Percentiles rank a stretch among this genome's conserved stretches.
Evolutionary conservation across 2,329 filamentous ascomycete species (phyloP).

Genomic region (Arthrobotrys conoides): DNA sequence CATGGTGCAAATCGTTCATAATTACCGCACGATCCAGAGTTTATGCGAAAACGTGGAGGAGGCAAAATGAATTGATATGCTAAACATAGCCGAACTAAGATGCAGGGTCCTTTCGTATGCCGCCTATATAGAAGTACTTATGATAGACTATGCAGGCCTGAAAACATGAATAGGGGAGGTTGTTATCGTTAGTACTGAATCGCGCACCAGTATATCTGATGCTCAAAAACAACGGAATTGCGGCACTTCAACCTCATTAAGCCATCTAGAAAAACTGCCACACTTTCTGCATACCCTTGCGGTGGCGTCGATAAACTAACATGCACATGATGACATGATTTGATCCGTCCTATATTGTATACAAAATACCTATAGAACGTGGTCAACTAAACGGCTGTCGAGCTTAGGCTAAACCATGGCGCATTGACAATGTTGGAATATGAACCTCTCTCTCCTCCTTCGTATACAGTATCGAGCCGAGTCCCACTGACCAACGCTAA

Average conservation of each 20-base stretch:
- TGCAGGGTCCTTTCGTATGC: conserved; percentile 18
- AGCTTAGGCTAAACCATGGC: conserved; percentile 28
- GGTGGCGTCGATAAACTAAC: conserved; percentile 26
- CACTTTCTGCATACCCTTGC: conserved; percentile 5
- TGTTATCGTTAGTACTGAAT: neutral
- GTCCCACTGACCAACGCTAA: neutral
- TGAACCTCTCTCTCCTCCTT: neutral
- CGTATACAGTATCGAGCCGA: neutral
- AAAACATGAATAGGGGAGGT: conserved; percentile 22
- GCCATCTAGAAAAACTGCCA: conserved; percentile 21
- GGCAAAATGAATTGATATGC: conserved; percentile 4
- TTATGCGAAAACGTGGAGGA: conserved; percentile 30
- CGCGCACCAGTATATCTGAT: conserved; percentile 1
- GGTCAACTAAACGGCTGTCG: neutral
- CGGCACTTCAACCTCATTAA: conserved; percentile 1
- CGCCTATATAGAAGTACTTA: neutral
- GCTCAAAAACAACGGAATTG: conserved; percentile 21
- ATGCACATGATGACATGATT: conserved; percentile 29
- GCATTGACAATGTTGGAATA: conserved; percentile 24
- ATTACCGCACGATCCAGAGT: conserved; percentile 22
- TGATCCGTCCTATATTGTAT: conserved; percentile 6
- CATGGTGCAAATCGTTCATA: conserved; percentile 19
- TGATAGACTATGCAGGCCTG: conserved; percentile 5
- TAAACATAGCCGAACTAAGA: conserved; percentile 4
- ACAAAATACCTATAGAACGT: conserved; percentile 1